These are phyloP conservation scores for Penicillium sp. DNA, from an alignment of 2,329 filamentous ascomycete species.

Conservation along the genomic window DNA sequence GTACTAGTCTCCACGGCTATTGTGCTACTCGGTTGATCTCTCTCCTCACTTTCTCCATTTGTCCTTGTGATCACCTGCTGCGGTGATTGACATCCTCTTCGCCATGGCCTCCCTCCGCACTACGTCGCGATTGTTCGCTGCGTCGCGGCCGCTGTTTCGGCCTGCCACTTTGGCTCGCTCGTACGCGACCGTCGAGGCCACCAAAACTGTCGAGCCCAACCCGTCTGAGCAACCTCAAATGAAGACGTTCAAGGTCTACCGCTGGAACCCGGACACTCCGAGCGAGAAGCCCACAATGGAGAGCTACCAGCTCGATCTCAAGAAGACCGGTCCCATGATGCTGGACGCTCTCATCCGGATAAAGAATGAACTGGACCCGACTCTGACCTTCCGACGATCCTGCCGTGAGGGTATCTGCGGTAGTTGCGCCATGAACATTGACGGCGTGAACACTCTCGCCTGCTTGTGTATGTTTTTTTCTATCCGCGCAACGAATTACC, in stretches of 20 bases:
- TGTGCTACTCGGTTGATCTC: conserved; percentile 20
- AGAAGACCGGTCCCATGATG: conserved; percentile 99
- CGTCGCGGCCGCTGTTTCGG: conserved; percentile 40
- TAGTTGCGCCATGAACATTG: conserved; percentile 99
- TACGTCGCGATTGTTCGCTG: conserved; percentile 43
- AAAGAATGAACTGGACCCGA: conserved; percentile 98
- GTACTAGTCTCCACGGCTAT: conserved; percentile 13
- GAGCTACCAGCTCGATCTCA: conserved; percentile 87
- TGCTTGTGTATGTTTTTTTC: conserved; percentile 75
- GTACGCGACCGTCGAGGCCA: conserved; percentile 53
- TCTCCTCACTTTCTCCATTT: conserved; percentile 9
- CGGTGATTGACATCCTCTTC: conserved; percentile 14
- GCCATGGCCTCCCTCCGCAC: conserved; percentile 47
- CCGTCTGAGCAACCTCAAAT: conserved; percentile 54
- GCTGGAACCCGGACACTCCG: conserved; percentile 94
- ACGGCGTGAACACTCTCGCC: conserved; percentile 94
- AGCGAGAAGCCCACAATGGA: conserved; percentile 93
- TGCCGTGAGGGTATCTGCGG: conserved; percentile 98
- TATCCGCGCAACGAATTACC: conserved; percentile 1
- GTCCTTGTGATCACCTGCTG: conserved; percentile 5
- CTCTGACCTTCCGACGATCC: conserved; percentile 88
- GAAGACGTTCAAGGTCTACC: conserved; percentile 98
- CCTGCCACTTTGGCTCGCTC: conserved; percentile 39
- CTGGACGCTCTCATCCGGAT: conserved; percentile 93
- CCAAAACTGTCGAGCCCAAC: conserved; percentile 52